These are phyloP conservation scores for Jasminum sambac DNA, from an alignment of 257 asterid genomes.

Conservation along the genomic window DNA sequence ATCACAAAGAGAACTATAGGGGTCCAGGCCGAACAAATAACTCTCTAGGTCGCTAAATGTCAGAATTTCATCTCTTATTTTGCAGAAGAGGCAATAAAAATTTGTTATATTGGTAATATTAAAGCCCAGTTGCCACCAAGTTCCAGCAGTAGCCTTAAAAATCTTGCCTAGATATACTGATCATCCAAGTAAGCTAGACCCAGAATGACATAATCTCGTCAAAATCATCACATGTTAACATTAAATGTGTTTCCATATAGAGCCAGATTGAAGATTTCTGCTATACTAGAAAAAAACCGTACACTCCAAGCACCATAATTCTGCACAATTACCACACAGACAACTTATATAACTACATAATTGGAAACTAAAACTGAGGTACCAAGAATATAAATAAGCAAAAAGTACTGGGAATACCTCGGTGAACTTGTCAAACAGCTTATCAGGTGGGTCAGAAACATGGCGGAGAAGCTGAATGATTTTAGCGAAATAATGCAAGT, in stretches of 20 bases:
- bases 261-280: neutral
- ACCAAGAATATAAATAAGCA: neutral
- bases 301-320: neutral
- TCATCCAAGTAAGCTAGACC: neutral
- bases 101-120: neutral
- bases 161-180: neutral
- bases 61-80: neutral
- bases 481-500: slow-evolving; percentile 93
- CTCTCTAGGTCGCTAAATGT: no score
- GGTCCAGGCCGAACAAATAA: no score
- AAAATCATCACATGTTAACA: neutral
- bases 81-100: neutral
- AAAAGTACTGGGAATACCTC: slow-evolving; percentile 49
- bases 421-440: slow-evolving; percentile 59
- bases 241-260: neutral
- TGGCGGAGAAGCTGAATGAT: slow-evolving; percentile 65
- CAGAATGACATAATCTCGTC: neutral
- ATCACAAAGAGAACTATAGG: no score
- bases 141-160: neutral
- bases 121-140: neutral
- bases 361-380: neutral
- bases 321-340: slow-evolving; percentile 5
- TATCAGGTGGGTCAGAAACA: slow-evolving; percentile 36
- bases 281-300: neutral
- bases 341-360: slow-evolving; percentile 4